These are phyloP conservation scores for Pyrenochaeta sp. DNA, from an alignment of 2,329 filamentous ascomycete genomes.

Conservation along the genomic window DNA sequence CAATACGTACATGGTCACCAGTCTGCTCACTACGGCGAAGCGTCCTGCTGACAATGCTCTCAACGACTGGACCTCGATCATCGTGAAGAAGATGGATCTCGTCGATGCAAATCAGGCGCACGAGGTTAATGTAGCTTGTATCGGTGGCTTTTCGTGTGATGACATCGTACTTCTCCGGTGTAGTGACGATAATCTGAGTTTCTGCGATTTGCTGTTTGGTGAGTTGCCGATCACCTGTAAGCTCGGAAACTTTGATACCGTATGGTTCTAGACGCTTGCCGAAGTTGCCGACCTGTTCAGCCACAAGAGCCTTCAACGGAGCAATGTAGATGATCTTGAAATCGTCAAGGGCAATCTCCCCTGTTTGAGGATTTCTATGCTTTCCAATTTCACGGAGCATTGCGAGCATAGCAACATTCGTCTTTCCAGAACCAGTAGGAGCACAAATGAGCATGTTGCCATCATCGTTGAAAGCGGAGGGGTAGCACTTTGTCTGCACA, in stretches of 20 bases:
- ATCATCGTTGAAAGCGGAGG: constrained; percentile 89
- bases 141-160: constrained; percentile 98
- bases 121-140: constrained; percentile 95
- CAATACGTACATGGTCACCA: constrained; percentile 87
- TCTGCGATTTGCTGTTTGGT: constrained; percentile 99
- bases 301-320: constrained; percentile 91
- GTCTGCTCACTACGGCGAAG: constrained; percentile 94
- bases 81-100: constrained; percentile 98
- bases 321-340: constrained; percentile 99
- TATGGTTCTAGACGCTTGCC: constrained; percentile 89
- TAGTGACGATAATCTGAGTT: constrained; percentile 97
- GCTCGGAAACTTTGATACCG: constrained; percentile 90
- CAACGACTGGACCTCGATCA: constrained; percentile 93
- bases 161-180: constrained; percentile 98
- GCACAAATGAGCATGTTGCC: constrained; percentile 98
- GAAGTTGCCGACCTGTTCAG: constrained; percentile 98
- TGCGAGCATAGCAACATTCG: constrained; percentile 96
- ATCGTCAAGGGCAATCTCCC: constrained; percentile 92
- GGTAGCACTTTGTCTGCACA: constrained; percentile 93
- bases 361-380: constrained; percentile 85
- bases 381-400: constrained; percentile 98
- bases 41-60: constrained; percentile 95
- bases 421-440: constrained; percentile 96
- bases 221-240: constrained; percentile 96
- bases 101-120: constrained; percentile 94